phyloP scores from a whole-genome alignment of 2,329 filamentous ascomycete species.

The Sclerotinia glacialis region DNA sequence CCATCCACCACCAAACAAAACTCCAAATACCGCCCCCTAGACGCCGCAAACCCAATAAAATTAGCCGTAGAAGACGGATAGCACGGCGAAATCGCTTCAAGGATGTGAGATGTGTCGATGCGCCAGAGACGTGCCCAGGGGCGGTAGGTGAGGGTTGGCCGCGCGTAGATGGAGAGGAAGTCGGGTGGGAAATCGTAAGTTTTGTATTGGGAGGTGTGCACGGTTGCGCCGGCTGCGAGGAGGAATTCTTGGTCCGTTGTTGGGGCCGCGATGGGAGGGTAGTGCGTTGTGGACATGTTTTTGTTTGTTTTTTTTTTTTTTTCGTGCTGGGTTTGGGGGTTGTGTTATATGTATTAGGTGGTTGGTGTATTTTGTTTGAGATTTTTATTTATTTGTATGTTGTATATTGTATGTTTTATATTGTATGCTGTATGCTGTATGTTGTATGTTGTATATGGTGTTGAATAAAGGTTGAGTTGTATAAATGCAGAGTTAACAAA shows the following conservation, averaged over 20 bases:
- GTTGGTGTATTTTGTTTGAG: neutral
- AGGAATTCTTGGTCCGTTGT: slow-evolving; percentile 6
- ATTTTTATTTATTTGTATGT: neutral
- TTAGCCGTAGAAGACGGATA: neutral
- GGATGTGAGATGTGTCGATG: neutral
- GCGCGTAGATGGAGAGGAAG: neutral
- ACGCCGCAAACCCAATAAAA: neutral
- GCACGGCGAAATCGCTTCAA: neutral
- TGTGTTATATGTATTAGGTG: neutral
- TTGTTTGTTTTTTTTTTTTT: no score
- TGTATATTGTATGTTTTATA: no score
- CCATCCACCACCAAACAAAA: slow-evolving; percentile 6
- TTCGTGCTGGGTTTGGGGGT: neutral
- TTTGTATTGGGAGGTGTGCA: neutral
- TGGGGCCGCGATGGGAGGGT: neutral
- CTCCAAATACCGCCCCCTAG: neutral
- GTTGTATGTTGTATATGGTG: no score
- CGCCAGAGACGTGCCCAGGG: slow-evolving; percentile 9
- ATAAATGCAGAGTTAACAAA: neutral
- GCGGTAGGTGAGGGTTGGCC: neutral
- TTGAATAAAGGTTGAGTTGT: neutral
- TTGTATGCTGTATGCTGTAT: no score
- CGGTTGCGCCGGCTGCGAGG: neutral
- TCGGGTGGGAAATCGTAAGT: neutral
- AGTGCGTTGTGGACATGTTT: neutral